Percentiles rank a stretch among this genome's conserved stretches.
Conservation (phyloP, 257 asterid genomes). For the Verbascum thapsus region DNA sequence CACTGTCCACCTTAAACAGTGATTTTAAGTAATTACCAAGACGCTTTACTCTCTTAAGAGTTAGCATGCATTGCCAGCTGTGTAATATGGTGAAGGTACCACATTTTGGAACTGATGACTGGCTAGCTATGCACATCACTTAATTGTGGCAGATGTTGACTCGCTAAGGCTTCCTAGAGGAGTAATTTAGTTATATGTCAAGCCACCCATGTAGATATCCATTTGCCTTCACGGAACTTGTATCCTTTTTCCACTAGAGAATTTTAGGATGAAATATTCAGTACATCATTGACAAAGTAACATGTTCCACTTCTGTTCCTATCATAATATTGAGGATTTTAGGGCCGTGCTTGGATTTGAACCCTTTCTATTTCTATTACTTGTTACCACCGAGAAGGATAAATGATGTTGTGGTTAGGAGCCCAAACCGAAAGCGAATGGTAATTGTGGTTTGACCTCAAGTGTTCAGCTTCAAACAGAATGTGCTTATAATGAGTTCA, state of each 20-base stretch:
- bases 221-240: not conserved
- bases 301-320: not conserved
- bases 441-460: not conserved
- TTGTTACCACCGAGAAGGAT: not conserved
- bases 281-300: not conserved
- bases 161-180: not conserved
- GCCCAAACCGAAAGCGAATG: not conserved
- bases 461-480: not conserved
- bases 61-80: not conserved
- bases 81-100: not conserved
- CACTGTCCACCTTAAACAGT: constrained; percentile 3
- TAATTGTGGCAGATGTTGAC: not conserved
- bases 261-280: not conserved
- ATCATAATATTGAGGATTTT: not conserved
- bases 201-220: not conserved
- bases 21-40: constrained; percentile 8
- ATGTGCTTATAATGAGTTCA: not conserved
- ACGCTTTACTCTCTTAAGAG: not conserved
- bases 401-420: constrained; percentile 5
- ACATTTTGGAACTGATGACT: not conserved
- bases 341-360: not conserved
- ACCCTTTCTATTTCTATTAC: not conserved
- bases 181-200: not conserved
- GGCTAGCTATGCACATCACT: not conserved
- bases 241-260: not conserved